Base-by-base conservation (phyloP, 2,329 filamentous ascomycete species). In the Zasmidium citrigriseum region DNA sequence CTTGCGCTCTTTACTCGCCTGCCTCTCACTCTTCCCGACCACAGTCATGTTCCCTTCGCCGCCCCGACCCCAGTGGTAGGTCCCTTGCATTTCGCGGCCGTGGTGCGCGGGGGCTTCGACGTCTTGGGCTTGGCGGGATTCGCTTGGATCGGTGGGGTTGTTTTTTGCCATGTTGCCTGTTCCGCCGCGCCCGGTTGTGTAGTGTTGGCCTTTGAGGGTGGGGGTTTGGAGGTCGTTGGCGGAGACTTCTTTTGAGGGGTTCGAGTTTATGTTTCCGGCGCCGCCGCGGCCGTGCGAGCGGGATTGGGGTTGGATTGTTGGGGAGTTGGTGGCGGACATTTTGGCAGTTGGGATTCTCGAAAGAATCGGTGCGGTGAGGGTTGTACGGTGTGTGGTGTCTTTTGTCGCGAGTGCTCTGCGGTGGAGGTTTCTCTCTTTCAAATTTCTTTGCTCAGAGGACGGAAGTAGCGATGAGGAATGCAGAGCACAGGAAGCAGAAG, bases 151-250 rank as follows among this genome's bases (percentile, higher is more conserved):
- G 45, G 81, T 77, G 38, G 53, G 57, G 67, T 95, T 88, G 62
- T 85, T 86, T 71, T 88, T 87, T 52, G 89, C 87, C 89, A 96
- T 96, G 79, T 96, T 96, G 60, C 92, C 92, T 3, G 85, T 87
- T 61, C 93, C 93, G 56, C 93, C 93, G 52, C 93, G 89, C 57
- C 93, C 93, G 2, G 93, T 97, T 20, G 93, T 96, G 71, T 93
- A 92, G 64, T 90, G 81, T n/a, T 89, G 78, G 48, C 84, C 84
- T 78, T 96, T 96, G 72, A 98, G 85, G 7, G 34, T 41, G 34
- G 34, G 34, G 14, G 34, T 41, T 68, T 88, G 79, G 63, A 96
- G 85, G 70, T 93, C 89, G 63, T 84, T 77, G 58, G 73, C 63
- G 50, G 72, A 69, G 49, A 72, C 64, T 50, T 68, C 63, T 49